Evolutionary conservation across 2,329 filamentous ascomycete genomes (phyloP).

Genomic region (Monosporascus sp.): DNA sequence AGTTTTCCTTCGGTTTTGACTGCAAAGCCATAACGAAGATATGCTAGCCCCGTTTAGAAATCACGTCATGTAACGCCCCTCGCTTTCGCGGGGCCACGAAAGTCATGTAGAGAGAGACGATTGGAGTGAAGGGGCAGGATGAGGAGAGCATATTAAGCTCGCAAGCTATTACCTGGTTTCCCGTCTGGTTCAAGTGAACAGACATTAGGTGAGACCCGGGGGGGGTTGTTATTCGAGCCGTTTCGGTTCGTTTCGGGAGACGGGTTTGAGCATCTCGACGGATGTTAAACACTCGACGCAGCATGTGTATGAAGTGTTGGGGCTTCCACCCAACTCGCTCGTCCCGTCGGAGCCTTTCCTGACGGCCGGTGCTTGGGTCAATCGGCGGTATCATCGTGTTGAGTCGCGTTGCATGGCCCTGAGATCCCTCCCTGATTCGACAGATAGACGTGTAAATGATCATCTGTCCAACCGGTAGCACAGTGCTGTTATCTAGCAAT

Average conservation of each 20-base stretch:
- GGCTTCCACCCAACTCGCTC: neutral
- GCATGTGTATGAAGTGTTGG: neutral
- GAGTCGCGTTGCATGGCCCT: neutral
- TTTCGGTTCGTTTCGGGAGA: conserved; percentile 5
- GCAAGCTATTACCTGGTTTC: conserved; percentile 9
- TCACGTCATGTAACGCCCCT: conserved; percentile 29
- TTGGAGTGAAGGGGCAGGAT: conserved; percentile 14
- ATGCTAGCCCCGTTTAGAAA: conserved; percentile 26
- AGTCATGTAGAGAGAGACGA: conserved; percentile 28
- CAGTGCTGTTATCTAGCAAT: conserved; percentile 19
- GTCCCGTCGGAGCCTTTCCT: neutral
- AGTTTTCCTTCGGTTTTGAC: conserved; percentile 28
- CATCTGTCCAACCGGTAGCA: conserved; percentile 8
- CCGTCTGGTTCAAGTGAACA: conserved; percentile 26
- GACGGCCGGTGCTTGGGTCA: neutral
- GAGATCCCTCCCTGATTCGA: neutral
- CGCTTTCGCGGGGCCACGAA: conserved; percentile 25
- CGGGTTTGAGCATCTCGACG: neutral
- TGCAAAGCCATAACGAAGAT: conserved; percentile 25
- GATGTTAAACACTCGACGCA: neutral
- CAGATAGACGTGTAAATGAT: neutral
- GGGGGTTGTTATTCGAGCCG: conserved; percentile 4
- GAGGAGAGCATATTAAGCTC: conserved; percentile 4
- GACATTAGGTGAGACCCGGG: conserved; percentile 8
- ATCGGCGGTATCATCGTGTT: neutral